Evolutionary conservation across 768 basidiomycete species (phyloP), one percentile per base, ranked within the genome.

Genomic region (Collybiopsis confluens): DNA sequence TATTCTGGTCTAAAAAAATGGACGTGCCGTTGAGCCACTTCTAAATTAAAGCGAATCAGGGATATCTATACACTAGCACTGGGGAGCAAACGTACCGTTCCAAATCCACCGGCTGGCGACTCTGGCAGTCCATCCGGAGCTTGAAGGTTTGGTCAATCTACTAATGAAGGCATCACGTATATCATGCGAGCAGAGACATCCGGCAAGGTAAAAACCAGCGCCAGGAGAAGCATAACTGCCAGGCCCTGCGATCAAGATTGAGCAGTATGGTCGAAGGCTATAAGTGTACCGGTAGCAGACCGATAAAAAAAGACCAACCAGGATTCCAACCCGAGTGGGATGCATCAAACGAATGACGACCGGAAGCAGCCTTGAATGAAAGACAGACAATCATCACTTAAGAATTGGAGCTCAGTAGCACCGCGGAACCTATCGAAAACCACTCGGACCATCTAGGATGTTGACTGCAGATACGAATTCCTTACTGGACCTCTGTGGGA

Each of bases 251-350:
- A n/a, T n/a, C n/a, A n/a, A n/a, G n/a, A n/a, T n/a, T n/a, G n/a
- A n/a, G n/a, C n/a, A n/a, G n/a, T n/a, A n/a, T n/a, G n/a, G n/a
- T n/a, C n/a, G n/a, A n/a, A n/a, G n/a, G n/a, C n/a, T n/a, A n/a
- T n/a, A n/a, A n/a, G n/a, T n/a, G n/a, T 68, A 82, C 81, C 40
- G 79, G 81, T 21, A 83, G 71, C 20, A 85, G 61, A 28, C 84
- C 84, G 30, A 85, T 81, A 63, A 85, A 86, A 62, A 85, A 87
- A 0, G 82, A 74, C 83, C 83, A 86, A 28, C 81, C 85, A 11
- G 80, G 73, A 1, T 75, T 76, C 85, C 85, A 86, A 5, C 85
- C 85, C 0, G 85, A 81, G n/a, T 70, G 65, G n/a, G 82, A 77
- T 1, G 79, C 69, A 59, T 86, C 78, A 51, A 85, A 87, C 11